phyloP scores from a whole-genome alignment of 2,329 filamentous ascomycete species.

The Stemphylium lycopersici region DNA sequence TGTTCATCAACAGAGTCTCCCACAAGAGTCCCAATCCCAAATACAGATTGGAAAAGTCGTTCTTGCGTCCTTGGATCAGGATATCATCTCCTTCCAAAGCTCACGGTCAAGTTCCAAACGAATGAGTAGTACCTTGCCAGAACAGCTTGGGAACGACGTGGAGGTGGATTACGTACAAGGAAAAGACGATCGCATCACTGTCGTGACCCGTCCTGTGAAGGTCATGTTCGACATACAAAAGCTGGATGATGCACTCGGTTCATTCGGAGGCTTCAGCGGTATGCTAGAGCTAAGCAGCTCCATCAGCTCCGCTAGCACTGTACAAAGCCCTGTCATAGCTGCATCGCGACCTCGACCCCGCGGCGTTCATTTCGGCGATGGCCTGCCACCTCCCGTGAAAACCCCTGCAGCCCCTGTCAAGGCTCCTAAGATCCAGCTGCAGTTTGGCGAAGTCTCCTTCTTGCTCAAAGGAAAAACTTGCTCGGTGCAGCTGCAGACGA shows the following conservation, averaged over 20 bases:
- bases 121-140: constrained; percentile 25
- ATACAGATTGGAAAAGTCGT: constrained; percentile 51
- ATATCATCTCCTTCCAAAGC: constrained; percentile 59
- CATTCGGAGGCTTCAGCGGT: constrained; percentile 90
- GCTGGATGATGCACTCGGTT: constrained; percentile 83
- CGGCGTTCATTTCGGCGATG: constrained; percentile 64
- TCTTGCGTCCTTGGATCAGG: constrained; percentile 56
- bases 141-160: constrained; percentile 38
- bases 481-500: constrained; percentile 75
- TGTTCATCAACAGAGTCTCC: constrained; percentile 27
- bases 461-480: constrained; percentile 80
- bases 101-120: constrained; percentile 34
- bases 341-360: constrained; percentile 45
- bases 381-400: constrained; percentile 37
- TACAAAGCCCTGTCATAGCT: constrained; percentile 42
- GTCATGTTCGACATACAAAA: constrained; percentile 78
- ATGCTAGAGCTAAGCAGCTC: constrained; percentile 88
- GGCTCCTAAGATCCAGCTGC: constrained; percentile 71
- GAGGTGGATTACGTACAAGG: constrained; percentile 42
- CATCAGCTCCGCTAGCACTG: constrained; percentile 73
- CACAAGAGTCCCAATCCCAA: constrained; percentile 27
- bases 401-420: constrained; percentile 14
- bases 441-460: constrained; percentile 77
- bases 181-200: constrained; percentile 55
- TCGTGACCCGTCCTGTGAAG: constrained; percentile 78